These are phyloP conservation scores for Gossypium raimondii DNA, from an alignment of 345 rosid species.

Conservation along the genomic window DNA sequence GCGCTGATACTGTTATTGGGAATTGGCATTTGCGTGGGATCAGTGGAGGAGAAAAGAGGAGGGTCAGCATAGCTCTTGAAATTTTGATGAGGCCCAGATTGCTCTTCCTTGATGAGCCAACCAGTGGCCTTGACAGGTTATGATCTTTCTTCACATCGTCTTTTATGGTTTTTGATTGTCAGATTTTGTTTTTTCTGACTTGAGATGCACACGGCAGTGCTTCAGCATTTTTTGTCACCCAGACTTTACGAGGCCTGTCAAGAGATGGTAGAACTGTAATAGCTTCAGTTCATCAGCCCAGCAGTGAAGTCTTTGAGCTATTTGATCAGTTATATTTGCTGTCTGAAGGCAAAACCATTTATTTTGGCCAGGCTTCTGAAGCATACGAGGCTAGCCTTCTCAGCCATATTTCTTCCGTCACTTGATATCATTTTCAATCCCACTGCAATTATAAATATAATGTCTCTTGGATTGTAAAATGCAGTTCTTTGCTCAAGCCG, in stretches of 20 bases:
- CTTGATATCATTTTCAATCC: background rate
- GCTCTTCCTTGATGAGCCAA: slow-evolving; percentile 5
- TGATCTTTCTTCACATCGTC: background rate
- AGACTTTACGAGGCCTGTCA: slow-evolving; percentile 1
- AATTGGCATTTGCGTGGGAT: slow-evolving; percentile 7
- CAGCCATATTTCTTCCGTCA: background rate
- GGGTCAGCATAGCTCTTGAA: slow-evolving; percentile 7
- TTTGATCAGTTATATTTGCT: background rate
- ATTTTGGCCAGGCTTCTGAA: background rate
- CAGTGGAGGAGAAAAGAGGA: slow-evolving; percentile 1
- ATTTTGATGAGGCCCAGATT: slow-evolving; percentile 1
- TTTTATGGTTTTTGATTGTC: background rate
- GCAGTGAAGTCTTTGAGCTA: slow-evolving; percentile 6
- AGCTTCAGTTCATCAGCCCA: slow-evolving; percentile 4
- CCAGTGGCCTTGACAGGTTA: background rate
- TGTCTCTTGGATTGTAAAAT: background rate
- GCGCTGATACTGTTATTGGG: slow-evolving; percentile 5
- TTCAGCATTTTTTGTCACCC: background rate
- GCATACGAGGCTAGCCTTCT: background rate
- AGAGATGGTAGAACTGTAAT: slow-evolving; percentile 3
- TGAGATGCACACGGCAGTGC: background rate
- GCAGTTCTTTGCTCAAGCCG: slow-evolving; percentile 5
- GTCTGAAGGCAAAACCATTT: background rate
- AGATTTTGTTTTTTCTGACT: background rate
- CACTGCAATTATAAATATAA: background rate